Percentiles rank a stretch among this genome's conserved stretches.
phyloP scores from a whole-genome alignment of 306 rosid genomes.

The Fragaria iinumae region DNA sequence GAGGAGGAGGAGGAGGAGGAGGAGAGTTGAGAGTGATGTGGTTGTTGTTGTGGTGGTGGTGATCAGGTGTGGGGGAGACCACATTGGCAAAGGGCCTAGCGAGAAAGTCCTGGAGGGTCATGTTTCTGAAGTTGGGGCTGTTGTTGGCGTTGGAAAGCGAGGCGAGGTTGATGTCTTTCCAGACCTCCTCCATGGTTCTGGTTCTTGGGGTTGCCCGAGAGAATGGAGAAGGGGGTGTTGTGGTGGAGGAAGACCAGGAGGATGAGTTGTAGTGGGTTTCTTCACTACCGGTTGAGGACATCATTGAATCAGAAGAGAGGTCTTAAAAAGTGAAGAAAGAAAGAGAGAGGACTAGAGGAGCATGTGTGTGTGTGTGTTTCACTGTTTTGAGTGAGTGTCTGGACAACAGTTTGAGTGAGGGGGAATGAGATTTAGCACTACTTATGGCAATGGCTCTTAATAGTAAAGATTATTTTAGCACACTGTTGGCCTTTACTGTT shows the following conservation, averaged over 20 bases:
- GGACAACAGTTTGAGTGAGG: neutral
- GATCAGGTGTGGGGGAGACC: neutral
- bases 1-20: slow-evolving; percentile 19
- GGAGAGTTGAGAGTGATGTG: slow-evolving; percentile 3
- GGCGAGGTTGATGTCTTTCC: slow-evolving; percentile 64
- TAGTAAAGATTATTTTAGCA: neutral
- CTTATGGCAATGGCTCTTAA: too few species aligned
- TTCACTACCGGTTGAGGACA: slow-evolving; percentile 9
- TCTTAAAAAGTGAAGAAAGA: neutral
- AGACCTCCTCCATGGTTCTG: slow-evolving; percentile 64
- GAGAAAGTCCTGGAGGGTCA: slow-evolving; percentile 65
- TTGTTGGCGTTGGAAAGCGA: slow-evolving; percentile 27
- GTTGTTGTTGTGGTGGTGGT: neutral
- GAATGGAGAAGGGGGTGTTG: neutral
- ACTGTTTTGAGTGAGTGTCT: neutral
- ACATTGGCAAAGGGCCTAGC: slow-evolving; percentile 38
- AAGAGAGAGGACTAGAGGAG: neutral
- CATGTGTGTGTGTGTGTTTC: neutral
- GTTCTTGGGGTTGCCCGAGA: neutral
- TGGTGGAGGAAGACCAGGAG: neutral
- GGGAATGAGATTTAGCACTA: neutral
- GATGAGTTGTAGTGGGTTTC: slow-evolving; percentile 12
- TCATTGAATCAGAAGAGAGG: slow-evolving; percentile 11
- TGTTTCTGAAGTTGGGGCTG: slow-evolving; percentile 21
- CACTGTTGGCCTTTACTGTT: too few species aligned